phyloP scores from a whole-genome alignment of 2,329 filamentous ascomycete genomes.

The Nectriaceae sp. region DNA sequence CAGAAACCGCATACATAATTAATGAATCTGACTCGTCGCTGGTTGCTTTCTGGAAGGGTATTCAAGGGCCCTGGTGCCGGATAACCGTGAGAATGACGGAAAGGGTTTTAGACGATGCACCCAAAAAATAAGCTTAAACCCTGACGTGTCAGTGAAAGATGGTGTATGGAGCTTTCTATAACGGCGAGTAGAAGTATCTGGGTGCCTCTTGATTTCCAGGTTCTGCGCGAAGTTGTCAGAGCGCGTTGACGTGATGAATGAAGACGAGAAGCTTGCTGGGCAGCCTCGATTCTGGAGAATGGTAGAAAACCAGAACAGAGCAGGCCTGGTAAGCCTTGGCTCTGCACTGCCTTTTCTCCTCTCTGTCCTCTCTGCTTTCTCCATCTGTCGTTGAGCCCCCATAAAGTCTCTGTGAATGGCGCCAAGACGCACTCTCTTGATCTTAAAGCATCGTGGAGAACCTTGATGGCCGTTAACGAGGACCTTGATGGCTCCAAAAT shows the following conservation, averaged over 20 bases:
- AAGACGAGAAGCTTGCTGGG: too few species aligned
- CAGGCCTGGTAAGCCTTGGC: background rate
- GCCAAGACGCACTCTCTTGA: conserved; percentile 11
- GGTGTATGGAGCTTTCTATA: too few species aligned
- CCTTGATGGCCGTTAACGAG: conserved; percentile 14
- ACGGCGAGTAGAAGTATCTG: too few species aligned
- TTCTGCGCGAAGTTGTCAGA: too few species aligned
- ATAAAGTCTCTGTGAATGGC: conserved; percentile 17
- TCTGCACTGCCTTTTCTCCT: conserved; percentile 1
- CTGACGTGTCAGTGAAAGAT: too few species aligned
- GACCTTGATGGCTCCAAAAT: conserved; percentile 23
- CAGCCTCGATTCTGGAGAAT: background rate
- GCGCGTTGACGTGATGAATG: too few species aligned
- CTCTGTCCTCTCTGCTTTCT: background rate
- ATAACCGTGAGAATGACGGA: too few species aligned
- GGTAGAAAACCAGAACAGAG: background rate
- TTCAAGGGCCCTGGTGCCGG: background rate
- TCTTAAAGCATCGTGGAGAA: conserved; percentile 4
- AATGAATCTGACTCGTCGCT: background rate
- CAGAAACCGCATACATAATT: conserved; percentile 14
- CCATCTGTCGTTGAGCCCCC: conserved; percentile 7
- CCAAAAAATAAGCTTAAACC: too few species aligned
- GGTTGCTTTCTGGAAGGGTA: background rate
- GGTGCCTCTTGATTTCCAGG: too few species aligned
- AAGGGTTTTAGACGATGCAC: too few species aligned